Evolutionary conservation across 1,284 basidiomycete species (phyloP), one percentile per base, ranked within the genome.

Genomic region (Chondrostereum purpureum): DNA sequence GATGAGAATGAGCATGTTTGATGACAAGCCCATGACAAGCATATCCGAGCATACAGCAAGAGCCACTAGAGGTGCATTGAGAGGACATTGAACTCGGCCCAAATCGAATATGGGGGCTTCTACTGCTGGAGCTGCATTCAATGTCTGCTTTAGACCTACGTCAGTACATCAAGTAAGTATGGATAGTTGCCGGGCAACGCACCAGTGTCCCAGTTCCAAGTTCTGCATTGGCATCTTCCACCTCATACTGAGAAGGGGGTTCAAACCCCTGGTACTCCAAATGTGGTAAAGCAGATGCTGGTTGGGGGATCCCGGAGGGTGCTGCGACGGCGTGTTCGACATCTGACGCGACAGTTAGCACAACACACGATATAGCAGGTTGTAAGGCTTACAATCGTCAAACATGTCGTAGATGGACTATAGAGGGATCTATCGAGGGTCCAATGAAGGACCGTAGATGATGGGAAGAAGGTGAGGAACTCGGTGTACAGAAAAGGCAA

Each of bases 251-350:
- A 18, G 80, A 80, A 17, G 78, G 76, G n/a, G n/a, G 27, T 63
- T 94, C 92, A 57, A 92, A 94, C 10, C 91, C 92, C 59, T 94
- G 86, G 57, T 88, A 92, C 44, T 86, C 79, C 23, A 92, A 65
- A 35, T 78, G 62, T 1, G 76, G 73, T 39, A 66, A 63, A 2
- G 64, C 57, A 37, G 63, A 59, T 41, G 67, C 64, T 12, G 42
- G 39, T 11, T 49, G 50, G 27, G 62, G 52, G 5, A 65, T 63
- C 36, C 61, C 61, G 27, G 63, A 58, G 13, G 80, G 72, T 12
- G 77, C 73, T 18, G 76, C 69, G 23, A 87, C 72, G 60, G 88
- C 72, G 61, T 93, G 91, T 62, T 93, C 88, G 57, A 94, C 88
- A 63, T 89, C 91, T 93, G 24, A 39, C 22, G 42, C 11, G 6